Evolutionary conservation across 306 rosid species (phyloP).

Genomic region (Mucuna pruriens): DNA sequence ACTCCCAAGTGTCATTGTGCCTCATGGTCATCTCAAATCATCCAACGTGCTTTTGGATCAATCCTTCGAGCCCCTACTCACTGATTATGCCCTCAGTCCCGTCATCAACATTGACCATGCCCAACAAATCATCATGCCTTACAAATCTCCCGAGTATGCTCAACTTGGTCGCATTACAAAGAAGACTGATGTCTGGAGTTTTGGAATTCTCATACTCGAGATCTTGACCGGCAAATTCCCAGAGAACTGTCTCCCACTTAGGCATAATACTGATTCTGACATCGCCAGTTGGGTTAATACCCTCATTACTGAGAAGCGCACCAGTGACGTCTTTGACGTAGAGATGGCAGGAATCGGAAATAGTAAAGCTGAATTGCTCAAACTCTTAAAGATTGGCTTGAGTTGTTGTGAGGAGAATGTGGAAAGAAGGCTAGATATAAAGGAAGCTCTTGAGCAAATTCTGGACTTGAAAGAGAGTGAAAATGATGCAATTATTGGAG

Average conservation of each 20-base stretch:
- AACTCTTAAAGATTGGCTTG: conserved; percentile 83
- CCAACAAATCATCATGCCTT: conserved; percentile 78
- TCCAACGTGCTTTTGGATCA: conserved; percentile 80
- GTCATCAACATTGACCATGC: conserved; percentile 71
- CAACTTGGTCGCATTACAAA: conserved; percentile 73
- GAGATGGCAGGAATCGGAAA: conserved; percentile 67
- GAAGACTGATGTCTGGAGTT: conserved; percentile 88
- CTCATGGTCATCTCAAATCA: conserved; percentile 95
- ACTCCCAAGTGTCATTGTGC: conserved; percentile 67
- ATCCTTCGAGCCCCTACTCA: conserved; percentile 66
- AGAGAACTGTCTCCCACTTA: conserved; percentile 73
- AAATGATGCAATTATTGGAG: conserved; percentile 24
- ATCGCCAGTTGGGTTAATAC: conserved; percentile 80
- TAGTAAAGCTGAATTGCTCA: conserved; percentile 67
- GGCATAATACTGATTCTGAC: conserved; percentile 56
- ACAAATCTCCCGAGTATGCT: conserved; percentile 90
- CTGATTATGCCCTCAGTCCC: conserved; percentile 73
- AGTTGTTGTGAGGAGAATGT: conserved; percentile 93
- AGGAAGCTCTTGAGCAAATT: conserved; percentile 64
- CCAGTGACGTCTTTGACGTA: conserved; percentile 65
- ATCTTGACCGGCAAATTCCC: conserved; percentile 84
- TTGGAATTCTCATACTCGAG: conserved; percentile 84
- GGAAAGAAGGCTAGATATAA: conserved; percentile 74
- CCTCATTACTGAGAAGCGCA: conserved; percentile 75
- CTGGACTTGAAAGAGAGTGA: conserved; percentile 60